Conservation (phyloP, 139 green algal genomes). For the Zygnema cylindricum region DNA sequence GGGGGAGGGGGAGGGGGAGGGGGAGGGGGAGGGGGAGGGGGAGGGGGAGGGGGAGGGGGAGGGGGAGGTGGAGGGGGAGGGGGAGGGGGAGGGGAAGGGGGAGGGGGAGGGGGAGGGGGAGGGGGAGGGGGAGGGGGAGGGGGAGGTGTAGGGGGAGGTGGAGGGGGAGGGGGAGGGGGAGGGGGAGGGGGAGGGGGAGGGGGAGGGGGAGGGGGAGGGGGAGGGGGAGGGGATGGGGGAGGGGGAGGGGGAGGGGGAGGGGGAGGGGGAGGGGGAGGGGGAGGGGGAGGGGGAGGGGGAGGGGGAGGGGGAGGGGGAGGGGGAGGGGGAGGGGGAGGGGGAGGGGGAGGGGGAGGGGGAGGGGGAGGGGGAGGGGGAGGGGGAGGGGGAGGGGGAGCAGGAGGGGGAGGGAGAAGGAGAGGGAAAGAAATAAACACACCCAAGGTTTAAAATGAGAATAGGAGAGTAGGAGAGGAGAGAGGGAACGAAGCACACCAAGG, state of each 20-base stretch:
- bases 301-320: background rate
- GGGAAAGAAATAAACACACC: background rate
- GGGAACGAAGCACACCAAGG: background rate
- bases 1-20: too few relatives aligned
- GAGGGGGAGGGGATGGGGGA: too few relatives aligned
- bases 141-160: too few relatives aligned
- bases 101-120: background rate
- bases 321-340: background rate
- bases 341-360: background rate
- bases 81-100: background rate
- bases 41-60: too few relatives aligned
- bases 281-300: background rate
- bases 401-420: background rate
- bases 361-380: background rate
- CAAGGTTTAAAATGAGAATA: background rate
- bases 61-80: background rate
- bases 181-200: background rate
- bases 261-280: too few relatives aligned
- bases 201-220: background rate
- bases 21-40: constrained; percentile 13
- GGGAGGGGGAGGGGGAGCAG: background rate
- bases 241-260: background rate
- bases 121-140: background rate
- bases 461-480: background rate
- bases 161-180: background rate